A percentile compares a stretch with the other conserved stretches of the same genome.
Conservation (phyloP, 768 basidiomycete genomes). For the Tricholoma sp. region DNA sequence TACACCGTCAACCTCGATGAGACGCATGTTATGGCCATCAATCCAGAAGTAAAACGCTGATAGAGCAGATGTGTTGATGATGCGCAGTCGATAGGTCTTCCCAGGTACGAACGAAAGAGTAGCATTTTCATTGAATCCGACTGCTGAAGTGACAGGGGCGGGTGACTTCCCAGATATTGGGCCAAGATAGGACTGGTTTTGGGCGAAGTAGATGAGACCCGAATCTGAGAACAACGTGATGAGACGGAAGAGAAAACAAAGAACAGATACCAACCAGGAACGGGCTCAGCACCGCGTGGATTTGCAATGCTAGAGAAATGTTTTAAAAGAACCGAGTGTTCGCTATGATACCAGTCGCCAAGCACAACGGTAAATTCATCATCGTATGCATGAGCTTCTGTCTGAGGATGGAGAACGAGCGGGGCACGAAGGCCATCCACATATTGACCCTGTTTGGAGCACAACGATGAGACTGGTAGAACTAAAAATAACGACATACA, state of each 20-base stretch:
- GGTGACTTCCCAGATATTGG: conserved; percentile 48
- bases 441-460: conserved; percentile 65
- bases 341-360: conserved; percentile 89
- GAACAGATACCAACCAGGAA: conserved; percentile 53
- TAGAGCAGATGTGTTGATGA: conserved; percentile 81
- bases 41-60: conserved; percentile 83
- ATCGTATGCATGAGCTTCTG: conserved; percentile 73
- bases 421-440: conserved; percentile 92
- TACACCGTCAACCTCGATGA: conserved; percentile 84
- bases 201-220: conserved; percentile 77
- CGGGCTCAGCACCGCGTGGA: conserved; percentile 83
- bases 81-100: conserved; percentile 84
- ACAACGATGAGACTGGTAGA: not conserved
- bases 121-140: conserved; percentile 86
- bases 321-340: conserved; percentile 58
- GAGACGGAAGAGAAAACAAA: not conserved
- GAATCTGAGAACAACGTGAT: conserved; percentile 44
- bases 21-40: conserved; percentile 79
- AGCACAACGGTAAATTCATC: conserved; percentile 86
- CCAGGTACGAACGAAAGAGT: conserved; percentile 81
- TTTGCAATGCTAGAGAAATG: conserved; percentile 69
- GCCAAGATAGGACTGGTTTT: conserved; percentile 66
- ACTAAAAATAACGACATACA: conserved; percentile 25
- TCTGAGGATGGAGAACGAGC: conserved; percentile 65
- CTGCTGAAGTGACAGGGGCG: conserved; percentile 46